A percentile compares a stretch with the other conserved stretches of the same genome.
Evolutionary conservation across 2,329 filamentous ascomycete species (phyloP).

Genomic region (Aspergillus glaucus): DNA sequence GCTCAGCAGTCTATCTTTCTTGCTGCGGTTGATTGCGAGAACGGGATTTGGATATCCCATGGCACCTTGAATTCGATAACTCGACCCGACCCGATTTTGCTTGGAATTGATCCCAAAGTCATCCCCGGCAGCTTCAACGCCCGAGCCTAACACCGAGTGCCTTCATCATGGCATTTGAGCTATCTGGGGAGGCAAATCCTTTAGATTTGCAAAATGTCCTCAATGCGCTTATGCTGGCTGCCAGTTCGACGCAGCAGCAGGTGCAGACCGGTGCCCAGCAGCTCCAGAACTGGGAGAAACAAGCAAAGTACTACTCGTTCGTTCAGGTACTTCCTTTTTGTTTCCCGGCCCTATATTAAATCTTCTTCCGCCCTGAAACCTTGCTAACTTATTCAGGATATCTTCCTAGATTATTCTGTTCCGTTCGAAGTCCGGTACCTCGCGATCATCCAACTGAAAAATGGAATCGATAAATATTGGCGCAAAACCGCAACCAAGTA

Average conservation of each 20-base stretch:
- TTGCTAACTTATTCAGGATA: constrained; percentile 47
- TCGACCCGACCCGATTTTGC: background rate
- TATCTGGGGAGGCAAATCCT: constrained; percentile 73
- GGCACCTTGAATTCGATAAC: background rate
- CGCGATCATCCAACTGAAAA: constrained; percentile 89
- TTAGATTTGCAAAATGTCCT: constrained; percentile 59
- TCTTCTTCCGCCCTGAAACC: background rate
- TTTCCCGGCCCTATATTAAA: background rate
- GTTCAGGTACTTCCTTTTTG: constrained; percentile 54
- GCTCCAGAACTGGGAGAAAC: constrained; percentile 64
- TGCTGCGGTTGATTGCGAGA: background rate
- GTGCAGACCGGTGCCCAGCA: constrained; percentile 63
- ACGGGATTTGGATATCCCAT: constrained; percentile 1
- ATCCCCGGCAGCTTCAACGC: background rate
- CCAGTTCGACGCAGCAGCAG: constrained; percentile 58
- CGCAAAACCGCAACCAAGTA: constrained; percentile 68
- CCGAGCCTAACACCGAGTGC: background rate
- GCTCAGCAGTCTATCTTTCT: background rate
- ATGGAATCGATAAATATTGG: constrained; percentile 95
- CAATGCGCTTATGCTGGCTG: constrained; percentile 57
- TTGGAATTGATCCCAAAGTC: background rate
- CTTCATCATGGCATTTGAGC: constrained; percentile 64
- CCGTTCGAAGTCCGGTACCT: constrained; percentile 77
- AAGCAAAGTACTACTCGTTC: constrained; percentile 59
- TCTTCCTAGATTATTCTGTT: constrained; percentile 73